These are phyloP conservation scores for Linum tenue DNA, from an alignment of 345 rosid genomes.

Conservation along the genomic window DNA sequence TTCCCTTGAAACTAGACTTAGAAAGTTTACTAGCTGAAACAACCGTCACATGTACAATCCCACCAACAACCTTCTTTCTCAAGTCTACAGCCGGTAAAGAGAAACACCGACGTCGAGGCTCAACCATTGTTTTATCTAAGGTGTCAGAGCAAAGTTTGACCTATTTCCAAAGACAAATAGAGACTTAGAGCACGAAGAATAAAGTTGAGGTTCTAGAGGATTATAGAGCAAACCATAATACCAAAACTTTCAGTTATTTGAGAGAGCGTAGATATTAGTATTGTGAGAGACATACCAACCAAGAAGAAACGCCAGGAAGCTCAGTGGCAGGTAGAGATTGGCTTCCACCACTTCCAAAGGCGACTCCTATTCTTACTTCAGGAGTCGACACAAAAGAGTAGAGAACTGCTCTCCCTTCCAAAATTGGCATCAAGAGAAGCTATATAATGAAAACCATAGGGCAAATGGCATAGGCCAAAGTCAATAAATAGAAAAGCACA, in stretches of 20 bases:
- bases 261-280: not conserved
- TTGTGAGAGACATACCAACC: slow-evolving; percentile 59
- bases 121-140: slow-evolving; percentile 84
- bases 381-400: slow-evolving; percentile 80
- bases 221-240: not conserved
- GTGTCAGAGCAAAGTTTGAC: slow-evolving; percentile 73
- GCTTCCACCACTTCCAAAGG: slow-evolving; percentile 97
- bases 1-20: slow-evolving; percentile 45
- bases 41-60: slow-evolving; percentile 64
- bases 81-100: slow-evolving; percentile 68
- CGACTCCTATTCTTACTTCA: slow-evolving; percentile 79
- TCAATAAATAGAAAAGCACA: not conserved
- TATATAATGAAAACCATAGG: slow-evolving; percentile 29
- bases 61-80: slow-evolving; percentile 77
- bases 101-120: slow-evolving; percentile 75
- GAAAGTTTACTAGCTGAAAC: slow-evolving; percentile 62
- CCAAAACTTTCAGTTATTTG: not conserved
- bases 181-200: not conserved
- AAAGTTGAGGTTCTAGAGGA: not conserved
- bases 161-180: slow-evolving; percentile 23
- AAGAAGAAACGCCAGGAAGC: slow-evolving; percentile 93
- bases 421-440: slow-evolving; percentile 76
- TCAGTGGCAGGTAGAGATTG: slow-evolving; percentile 88
- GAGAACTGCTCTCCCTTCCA: slow-evolving; percentile 74
- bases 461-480: slow-evolving; percentile 6